Evolutionary conservation across 768 basidiomycete species (phyloP).

Genomic region (Pholiota molesta): DNA sequence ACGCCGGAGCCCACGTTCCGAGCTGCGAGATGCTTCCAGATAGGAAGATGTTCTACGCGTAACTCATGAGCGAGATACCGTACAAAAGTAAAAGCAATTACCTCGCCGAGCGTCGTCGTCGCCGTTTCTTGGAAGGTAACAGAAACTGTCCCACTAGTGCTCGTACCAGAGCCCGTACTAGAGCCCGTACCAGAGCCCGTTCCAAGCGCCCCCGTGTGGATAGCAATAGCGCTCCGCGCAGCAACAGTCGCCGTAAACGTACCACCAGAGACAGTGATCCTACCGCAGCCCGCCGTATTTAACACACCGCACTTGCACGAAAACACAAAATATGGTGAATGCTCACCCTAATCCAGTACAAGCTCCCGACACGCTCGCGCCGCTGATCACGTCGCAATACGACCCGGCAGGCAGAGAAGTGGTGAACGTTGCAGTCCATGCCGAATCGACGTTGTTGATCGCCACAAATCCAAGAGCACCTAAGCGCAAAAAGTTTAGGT

Average conservation of each 20-base stretch:
- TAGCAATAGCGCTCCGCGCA: constrained; percentile 56
- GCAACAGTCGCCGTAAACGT: constrained; percentile 51
- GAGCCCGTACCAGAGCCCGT: constrained; percentile 27
- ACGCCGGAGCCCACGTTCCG: constrained; percentile 51
- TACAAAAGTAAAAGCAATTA: constrained; percentile 17
- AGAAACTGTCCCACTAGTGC: constrained; percentile 29
- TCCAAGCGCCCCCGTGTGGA: constrained; percentile 50
- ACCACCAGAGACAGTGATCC: constrained; percentile 53
- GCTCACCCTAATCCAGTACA: constrained; percentile 59
- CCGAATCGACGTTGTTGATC: constrained; percentile 64
- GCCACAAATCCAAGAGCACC: constrained; percentile 62
- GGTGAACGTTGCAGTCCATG: constrained; percentile 58
- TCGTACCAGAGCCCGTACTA: too few relatives aligned
- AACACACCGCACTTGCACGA: background rate
- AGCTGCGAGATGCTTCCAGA: constrained; percentile 59
- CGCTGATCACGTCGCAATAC: constrained; percentile 70
- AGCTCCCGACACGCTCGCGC: constrained; percentile 36
- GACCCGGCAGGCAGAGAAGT: constrained; percentile 59
- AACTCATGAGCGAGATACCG: too few relatives aligned
- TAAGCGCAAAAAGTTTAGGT: constrained; percentile 18
- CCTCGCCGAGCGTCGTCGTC: constrained; percentile 61
- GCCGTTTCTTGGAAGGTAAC: constrained; percentile 58
- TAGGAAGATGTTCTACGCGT: constrained; percentile 57
- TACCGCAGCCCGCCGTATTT: constrained; percentile 19
- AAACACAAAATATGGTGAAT: background rate